Evolutionary conservation across 1,284 basidiomycete genomes (phyloP).

Genomic region (Cryptococcus depauperatus): DNA sequence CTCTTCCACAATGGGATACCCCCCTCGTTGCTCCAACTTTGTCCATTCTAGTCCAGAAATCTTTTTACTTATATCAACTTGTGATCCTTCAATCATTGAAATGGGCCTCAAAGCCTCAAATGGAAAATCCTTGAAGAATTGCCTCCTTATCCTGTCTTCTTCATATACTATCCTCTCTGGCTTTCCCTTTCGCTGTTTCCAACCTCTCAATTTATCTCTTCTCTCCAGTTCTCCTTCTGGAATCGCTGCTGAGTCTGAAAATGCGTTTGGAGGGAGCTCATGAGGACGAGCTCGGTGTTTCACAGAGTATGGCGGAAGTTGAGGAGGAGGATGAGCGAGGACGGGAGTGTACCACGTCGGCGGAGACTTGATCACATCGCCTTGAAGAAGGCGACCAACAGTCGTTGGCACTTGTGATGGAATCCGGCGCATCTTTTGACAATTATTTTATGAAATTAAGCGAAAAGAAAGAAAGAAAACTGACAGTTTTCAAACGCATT

Average conservation of each 20-base stretch:
- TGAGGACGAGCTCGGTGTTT: constrained; percentile 7
- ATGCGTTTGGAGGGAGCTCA: constrained; percentile 59
- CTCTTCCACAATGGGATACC: constrained; percentile 85
- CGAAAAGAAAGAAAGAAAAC: not conserved
- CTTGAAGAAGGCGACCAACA: constrained; percentile 71
- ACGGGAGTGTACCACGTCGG: constrained; percentile 84
- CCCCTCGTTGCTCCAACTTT: constrained; percentile 65
- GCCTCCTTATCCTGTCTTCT: constrained; percentile 76
- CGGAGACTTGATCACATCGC: constrained; percentile 58
- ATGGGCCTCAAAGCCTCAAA: constrained; percentile 85
- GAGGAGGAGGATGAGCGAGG: constrained; percentile 73
- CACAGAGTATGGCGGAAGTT: constrained; percentile 68
- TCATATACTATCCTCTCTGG: constrained; percentile 66
- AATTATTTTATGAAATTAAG: not conserved
- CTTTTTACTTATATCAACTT: constrained; percentile 50
- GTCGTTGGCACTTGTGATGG: constrained; percentile 83
- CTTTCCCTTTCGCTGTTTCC: constrained; percentile 49
- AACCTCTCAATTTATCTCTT: constrained; percentile 37
- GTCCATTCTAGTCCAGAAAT: constrained; percentile 62
- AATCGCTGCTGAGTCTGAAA: constrained; percentile 9
- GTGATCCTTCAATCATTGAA: constrained; percentile 60
- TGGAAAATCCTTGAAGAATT: constrained; percentile 88
- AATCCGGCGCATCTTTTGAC: constrained; percentile 62
- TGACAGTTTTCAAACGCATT: not conserved
- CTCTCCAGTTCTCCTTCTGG: constrained; percentile 6